Evolutionary conservation across 345 rosid species (phyloP).

Genomic region (Aquilaria yunnanensis): DNA sequence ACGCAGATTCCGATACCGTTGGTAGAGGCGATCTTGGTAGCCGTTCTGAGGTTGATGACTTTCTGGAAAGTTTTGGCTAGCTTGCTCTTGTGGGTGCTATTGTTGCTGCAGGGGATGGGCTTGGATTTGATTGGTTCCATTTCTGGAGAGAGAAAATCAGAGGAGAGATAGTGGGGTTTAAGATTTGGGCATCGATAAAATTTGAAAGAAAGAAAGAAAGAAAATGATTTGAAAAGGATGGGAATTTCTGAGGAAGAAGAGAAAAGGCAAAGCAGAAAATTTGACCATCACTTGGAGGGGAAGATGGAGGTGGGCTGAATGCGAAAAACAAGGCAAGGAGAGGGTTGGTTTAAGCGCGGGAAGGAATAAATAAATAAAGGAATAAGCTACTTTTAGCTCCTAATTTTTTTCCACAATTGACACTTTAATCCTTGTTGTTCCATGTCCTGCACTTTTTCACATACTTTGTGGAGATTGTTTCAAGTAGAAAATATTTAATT

Average conservation of each 20-base stretch:
- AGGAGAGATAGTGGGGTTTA: constrained; percentile 6
- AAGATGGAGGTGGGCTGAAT: constrained; percentile 13
- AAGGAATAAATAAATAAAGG: constrained; percentile 7
- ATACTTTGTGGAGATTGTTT: too few relatives aligned
- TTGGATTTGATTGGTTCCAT: constrained; percentile 58
- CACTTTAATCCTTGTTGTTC: too few relatives aligned
- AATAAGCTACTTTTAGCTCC: neutral
- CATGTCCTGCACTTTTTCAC: too few relatives aligned
- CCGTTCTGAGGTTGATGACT: constrained; percentile 47
- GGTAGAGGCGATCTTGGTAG: constrained; percentile 43
- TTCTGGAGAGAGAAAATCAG: neutral
- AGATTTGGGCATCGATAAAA: constrained; percentile 3
- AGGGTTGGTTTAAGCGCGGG: constrained; percentile 31
- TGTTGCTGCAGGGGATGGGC: constrained; percentile 24
- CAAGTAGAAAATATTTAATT: too few relatives aligned
- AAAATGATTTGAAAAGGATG: neutral
- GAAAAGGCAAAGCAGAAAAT: constrained; percentile 25
- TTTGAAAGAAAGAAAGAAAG: constrained; percentile 16
- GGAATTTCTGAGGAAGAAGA: neutral
- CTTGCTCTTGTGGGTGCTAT: constrained; percentile 34
- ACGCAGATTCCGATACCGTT: constrained; percentile 75
- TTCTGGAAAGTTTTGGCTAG: constrained; percentile 65
- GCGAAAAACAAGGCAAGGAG: neutral
- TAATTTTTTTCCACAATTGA: neutral
- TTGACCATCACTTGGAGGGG: constrained; percentile 34